Evolutionary conservation across 352 stramenopile genomes (phyloP).

Genomic region (Phytophthora crassamura): DNA sequence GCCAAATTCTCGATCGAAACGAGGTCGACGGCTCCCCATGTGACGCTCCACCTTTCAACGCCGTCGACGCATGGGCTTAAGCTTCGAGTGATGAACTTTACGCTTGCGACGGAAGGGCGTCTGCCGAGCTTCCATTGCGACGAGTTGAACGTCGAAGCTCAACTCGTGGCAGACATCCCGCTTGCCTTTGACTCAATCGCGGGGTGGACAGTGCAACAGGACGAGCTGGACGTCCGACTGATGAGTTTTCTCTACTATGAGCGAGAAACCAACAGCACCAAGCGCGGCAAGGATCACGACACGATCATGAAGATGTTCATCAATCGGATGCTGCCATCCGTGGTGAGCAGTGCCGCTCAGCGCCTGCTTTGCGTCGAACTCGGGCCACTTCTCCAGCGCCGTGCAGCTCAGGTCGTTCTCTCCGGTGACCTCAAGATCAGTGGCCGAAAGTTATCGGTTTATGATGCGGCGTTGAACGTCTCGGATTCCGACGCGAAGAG

Average conservation of each 20-base stretch:
- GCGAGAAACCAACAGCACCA: slow-evolving; percentile 57
- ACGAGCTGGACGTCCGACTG: slow-evolving; percentile 70
- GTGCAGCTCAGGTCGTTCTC: slow-evolving; percentile 63
- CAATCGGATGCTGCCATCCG: slow-evolving; percentile 67
- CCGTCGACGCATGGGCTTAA: slow-evolving; percentile 61
- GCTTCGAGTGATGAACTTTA: slow-evolving; percentile 71
- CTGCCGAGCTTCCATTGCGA: slow-evolving; percentile 81
- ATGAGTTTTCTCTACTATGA: slow-evolving; percentile 82
- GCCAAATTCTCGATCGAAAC: slow-evolving; percentile 80
- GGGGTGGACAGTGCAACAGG: slow-evolving; percentile 67
- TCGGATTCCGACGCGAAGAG: slow-evolving; percentile 4
- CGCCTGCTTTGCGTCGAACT: slow-evolving; percentile 71
- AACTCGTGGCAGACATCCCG: slow-evolving; percentile 69
- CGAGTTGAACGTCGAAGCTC: slow-evolving; percentile 78
- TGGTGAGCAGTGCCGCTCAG: slow-evolving; percentile 67
- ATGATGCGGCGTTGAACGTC: slow-evolving; percentile 57
- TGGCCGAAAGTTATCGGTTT: slow-evolving; percentile 61
- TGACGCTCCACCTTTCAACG: slow-evolving; percentile 71
- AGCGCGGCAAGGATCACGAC: slow-evolving; percentile 70
- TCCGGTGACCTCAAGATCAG: slow-evolving; percentile 71
- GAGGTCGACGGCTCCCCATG: slow-evolving; percentile 58
- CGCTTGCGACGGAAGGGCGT: slow-evolving; percentile 64
- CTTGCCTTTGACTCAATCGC: slow-evolving; percentile 65
- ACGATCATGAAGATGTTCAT: slow-evolving; percentile 86
- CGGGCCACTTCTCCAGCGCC: slow-evolving; percentile 56